These are phyloP conservation scores for Pholiota conissans DNA, from an alignment of 768 basidiomycete species.

Conservation along the genomic window DNA sequence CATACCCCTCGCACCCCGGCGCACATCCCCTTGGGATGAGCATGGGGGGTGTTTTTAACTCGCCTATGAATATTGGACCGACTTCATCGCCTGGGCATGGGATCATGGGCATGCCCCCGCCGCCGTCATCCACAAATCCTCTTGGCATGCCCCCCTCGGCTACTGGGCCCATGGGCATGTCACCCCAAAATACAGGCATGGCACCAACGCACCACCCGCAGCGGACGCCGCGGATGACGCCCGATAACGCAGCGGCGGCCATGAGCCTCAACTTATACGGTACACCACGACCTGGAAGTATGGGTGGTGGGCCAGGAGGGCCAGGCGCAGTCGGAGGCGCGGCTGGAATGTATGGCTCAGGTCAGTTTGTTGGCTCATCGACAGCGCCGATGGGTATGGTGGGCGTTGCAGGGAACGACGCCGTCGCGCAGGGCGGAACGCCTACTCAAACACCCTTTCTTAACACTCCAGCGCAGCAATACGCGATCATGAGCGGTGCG, in stretches of 20 bases:
- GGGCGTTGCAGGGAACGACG: not conserved
- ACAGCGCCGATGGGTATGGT: slow-evolving; percentile 51
- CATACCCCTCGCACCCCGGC: slow-evolving; percentile 33
- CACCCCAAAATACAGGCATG: not conserved
- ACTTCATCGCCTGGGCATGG: not conserved
- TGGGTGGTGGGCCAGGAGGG: not conserved
- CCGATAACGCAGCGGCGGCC: slow-evolving; percentile 30
- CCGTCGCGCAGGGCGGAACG: slow-evolving; percentile 34
- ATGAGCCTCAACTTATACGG: slow-evolving; percentile 31
- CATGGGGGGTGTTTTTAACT: slow-evolving; percentile 1
- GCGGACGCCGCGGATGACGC: not conserved
- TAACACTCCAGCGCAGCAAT: slow-evolving; percentile 64
- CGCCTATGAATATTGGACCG: not conserved
- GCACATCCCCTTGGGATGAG: not conserved
- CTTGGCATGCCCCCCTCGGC: slow-evolving; percentile 44
- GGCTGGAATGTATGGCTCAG: not conserved
- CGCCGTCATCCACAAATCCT: slow-evolving; percentile 35
- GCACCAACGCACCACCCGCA: not conserved
- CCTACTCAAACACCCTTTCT: slow-evolving; percentile 45
- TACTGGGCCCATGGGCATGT: not conserved
- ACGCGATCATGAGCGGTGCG: slow-evolving; percentile 48
- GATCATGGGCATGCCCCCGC: not conserved
- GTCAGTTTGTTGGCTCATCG: slow-evolving; percentile 40
- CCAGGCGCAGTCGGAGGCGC: not conserved
- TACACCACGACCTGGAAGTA: slow-evolving; percentile 24